Percentiles rank a stretch among this genome's conserved stretches.
Evolutionary conservation across 1,284 basidiomycete species (phyloP).

Genomic region (Cutaneotrichosporon sp.): DNA sequence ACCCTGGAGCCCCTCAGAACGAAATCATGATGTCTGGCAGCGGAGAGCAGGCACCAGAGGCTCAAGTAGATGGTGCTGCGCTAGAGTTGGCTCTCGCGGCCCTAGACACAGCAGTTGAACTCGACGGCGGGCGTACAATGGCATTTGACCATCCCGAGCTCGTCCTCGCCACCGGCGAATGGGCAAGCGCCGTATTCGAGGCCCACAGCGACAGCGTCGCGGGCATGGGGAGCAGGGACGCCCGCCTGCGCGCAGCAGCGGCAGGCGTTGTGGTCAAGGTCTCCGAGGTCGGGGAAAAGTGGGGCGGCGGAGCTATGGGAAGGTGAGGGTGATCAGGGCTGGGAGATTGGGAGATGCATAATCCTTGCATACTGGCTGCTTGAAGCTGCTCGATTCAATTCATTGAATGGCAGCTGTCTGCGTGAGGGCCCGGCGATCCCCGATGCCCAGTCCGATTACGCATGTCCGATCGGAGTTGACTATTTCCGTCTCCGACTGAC

Average conservation of each 20-base stretch:
- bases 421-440: not conserved
- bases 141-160: conserved; percentile 71
- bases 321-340: not conserved
- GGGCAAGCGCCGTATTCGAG: conserved; percentile 71
- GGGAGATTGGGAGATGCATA: not conserved
- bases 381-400: not conserved
- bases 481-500: not conserved
- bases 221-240: conserved; percentile 64
- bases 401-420: not conserved
- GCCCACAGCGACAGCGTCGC: conserved; percentile 64
- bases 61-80: conserved; percentile 68
- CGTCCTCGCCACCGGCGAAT: conserved; percentile 72
- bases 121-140: conserved; percentile 72
- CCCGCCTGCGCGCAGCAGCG: conserved; percentile 62
- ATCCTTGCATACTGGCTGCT: not conserved
- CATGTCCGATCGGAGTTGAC: not conserved
- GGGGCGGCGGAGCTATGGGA: conserved; percentile 55
- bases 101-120: conserved; percentile 69
- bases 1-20: conserved; percentile 47
- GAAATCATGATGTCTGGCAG: not conserved
- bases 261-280: conserved; percentile 79
- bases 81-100: conserved; percentile 75
- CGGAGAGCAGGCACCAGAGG: conserved; percentile 53
- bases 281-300: conserved; percentile 70
- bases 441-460: not conserved